Percentiles rank a stretch among this genome's conserved stretches.
Conservation (phyloP, 306 rosid genomes). For the Castanopsis chinensis region DNA sequence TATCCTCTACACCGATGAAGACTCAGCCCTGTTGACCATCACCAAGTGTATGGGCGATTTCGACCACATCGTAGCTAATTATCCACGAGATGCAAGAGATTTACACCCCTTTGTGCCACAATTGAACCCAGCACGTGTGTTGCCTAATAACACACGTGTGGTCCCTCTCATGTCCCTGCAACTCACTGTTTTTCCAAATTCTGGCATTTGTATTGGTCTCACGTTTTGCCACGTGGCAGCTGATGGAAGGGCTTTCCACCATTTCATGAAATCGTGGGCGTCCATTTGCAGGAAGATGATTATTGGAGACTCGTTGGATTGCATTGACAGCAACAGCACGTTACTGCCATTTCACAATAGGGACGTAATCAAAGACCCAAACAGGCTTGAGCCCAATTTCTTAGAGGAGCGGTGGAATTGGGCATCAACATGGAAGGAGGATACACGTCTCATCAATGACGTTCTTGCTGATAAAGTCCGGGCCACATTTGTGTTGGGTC, state of each 20-base stretch:
- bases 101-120: conserved; percentile 18
- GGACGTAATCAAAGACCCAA: conserved; percentile 24
- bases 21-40: conserved; percentile 22
- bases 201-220: conserved; percentile 15
- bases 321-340: neutral
- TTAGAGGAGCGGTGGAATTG: neutral
- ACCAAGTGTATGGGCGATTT: conserved; percentile 11
- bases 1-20: conserved; percentile 4
- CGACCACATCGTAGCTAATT: conserved; percentile 6
- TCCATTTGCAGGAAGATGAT: conserved; percentile 14
- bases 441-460: neutral
- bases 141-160: neutral
- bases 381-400: conserved; percentile 4
- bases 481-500: neutral
- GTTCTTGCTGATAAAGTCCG: conserved; percentile 5
- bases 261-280: conserved; percentile 38
- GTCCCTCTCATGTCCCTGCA: conserved; percentile 28
- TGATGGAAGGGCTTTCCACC: conserved; percentile 27
- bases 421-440: neutral
- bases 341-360: conserved; percentile 25
- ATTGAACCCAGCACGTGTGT: neutral
- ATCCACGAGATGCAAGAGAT: conserved; percentile 8
- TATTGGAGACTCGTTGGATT: neutral
- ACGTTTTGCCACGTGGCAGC: conserved; percentile 16
- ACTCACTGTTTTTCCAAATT: conserved; percentile 21